These are phyloP conservation scores for Ogataea zsoltii DNA, from an alignment of 805 yeast species.

Conservation along the genomic window DNA sequence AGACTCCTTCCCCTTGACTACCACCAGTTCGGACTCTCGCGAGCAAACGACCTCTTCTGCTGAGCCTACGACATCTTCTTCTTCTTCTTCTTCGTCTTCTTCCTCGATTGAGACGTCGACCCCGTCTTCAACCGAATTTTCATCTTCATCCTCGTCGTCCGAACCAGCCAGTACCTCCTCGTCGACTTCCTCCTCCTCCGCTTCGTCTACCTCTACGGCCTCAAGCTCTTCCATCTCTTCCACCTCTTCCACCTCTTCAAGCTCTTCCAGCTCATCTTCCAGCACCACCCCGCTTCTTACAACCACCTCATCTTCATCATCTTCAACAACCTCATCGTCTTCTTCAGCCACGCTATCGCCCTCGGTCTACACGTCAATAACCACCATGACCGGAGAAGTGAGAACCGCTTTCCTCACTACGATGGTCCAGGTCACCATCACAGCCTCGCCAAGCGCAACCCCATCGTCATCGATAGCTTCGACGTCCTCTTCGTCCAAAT, in stretches of 20 bases:
- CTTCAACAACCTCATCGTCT: conserved; percentile 3
- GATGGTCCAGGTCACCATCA: conserved; percentile 20
- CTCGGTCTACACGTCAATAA: conserved; percentile 20
- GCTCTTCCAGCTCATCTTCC: conserved; percentile 4
- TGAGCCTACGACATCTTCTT: too few relatives aligned
- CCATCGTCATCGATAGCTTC: conserved; percentile 1
- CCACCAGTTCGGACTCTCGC: too few relatives aligned
- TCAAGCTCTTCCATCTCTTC: conserved; percentile 2
- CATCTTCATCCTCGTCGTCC: too few relatives aligned
- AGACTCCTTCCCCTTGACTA: too few relatives aligned
- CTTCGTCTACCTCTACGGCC: conserved; percentile 4
- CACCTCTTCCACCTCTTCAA: conserved; percentile 6
- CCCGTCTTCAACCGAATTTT: too few relatives aligned
- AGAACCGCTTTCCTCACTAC: conserved; percentile 26
- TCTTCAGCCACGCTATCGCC: conserved; percentile 4
- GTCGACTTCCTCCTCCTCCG: not conserved
- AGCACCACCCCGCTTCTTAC: too few relatives aligned
- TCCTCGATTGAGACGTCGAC: too few relatives aligned
- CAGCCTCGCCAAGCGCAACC: conserved; percentile 10
- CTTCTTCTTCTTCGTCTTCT: not conserved
- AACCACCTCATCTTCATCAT: conserved; percentile 7
- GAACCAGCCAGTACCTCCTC: too few relatives aligned
- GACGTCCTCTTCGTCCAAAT: conserved; percentile 12
- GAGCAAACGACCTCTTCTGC: too few relatives aligned
- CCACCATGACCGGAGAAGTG: conserved; percentile 23